Evolutionary conservation across 2,329 filamentous ascomycete species (phyloP), one percentile per base, ranked within the genome.

Genomic region (Aspergillus fischeri): DNA sequence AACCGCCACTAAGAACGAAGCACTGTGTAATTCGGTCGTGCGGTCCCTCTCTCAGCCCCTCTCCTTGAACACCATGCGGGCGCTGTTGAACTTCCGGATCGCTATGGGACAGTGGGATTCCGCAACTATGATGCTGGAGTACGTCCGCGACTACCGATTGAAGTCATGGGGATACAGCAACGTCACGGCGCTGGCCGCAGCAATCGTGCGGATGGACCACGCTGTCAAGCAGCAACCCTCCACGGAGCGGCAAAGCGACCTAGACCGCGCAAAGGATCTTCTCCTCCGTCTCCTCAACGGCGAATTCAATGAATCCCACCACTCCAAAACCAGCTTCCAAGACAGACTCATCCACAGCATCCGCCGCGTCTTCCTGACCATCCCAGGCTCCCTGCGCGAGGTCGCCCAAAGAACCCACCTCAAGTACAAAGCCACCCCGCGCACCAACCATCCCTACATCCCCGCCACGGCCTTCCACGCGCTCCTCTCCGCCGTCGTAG

Each of bases 401-500:
- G 51, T 73, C 27, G 66, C 67, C 55, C 52, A 55, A n/a, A 50
- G 67, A 9, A 56, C 61, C 49, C 47, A 52, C 27, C 61, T 61
- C 60, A 59, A 60, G 21, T 45, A 51, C 29, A 38, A 52, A 21
- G 47, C 55, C 20, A 55, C 51, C 50, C 49, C 55, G 14, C 65
- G 56, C 32, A 60, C 67, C 48, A 61, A 61, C 25, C 42, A 69
- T 32, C 63, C 65, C 20, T 63, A 66, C 54, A 65, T 78, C 28
- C 67, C 74, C 11, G 63, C 74, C 0, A 65, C 68, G 3, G 69
- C 79, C 5, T 85, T 86, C 74, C 80, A 84, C 59, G 64, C 67
- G 20, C 59, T 85, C 6, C 78, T 89, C 6, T 73, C 78, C 47
- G 82, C 80, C n/a, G 73, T 86, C 8, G 78, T 83, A 2, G 76